Evolutionary conservation across 768 basidiomycete species (phyloP).

Genomic region (Amanita molliuscula): DNA sequence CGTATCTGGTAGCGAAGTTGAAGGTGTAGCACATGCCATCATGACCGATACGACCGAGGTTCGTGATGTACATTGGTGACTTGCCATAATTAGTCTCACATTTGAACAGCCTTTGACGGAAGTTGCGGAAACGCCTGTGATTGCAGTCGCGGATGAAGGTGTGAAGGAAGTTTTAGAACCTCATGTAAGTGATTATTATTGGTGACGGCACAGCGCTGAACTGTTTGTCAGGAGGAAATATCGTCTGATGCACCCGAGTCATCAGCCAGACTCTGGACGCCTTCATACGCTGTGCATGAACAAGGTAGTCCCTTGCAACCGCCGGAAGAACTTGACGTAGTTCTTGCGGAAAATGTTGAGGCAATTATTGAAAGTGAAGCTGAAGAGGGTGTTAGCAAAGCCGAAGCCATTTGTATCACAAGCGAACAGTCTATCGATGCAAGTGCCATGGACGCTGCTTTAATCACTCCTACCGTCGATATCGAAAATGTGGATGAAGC

Average conservation of each 20-base stretch:
- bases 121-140: background rate
- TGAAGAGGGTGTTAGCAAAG: too few relatives aligned
- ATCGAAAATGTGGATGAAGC: too few relatives aligned
- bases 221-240: background rate
- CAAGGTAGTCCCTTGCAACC: conserved; percentile 21
- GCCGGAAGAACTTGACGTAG: background rate
- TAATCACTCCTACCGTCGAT: too few relatives aligned
- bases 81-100: background rate
- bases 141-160: background rate
- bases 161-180: background rate
- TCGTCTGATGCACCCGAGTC: background rate
- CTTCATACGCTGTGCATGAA: conserved; percentile 30
- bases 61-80: background rate
- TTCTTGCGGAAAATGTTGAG: too few relatives aligned
- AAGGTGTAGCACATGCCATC: background rate
- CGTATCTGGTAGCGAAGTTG: background rate
- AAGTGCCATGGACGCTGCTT: too few relatives aligned
- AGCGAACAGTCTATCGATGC: too few relatives aligned
- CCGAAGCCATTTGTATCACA: too few relatives aligned
- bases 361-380: too few relatives aligned
- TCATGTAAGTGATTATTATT: background rate
- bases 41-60: background rate
- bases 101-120: background rate
- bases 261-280: conserved; percentile 22
- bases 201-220: background rate